These are phyloP conservation scores for Lachnellula suecica DNA, from an alignment of 2,329 filamentous ascomycete genomes.

Conservation along the genomic window DNA sequence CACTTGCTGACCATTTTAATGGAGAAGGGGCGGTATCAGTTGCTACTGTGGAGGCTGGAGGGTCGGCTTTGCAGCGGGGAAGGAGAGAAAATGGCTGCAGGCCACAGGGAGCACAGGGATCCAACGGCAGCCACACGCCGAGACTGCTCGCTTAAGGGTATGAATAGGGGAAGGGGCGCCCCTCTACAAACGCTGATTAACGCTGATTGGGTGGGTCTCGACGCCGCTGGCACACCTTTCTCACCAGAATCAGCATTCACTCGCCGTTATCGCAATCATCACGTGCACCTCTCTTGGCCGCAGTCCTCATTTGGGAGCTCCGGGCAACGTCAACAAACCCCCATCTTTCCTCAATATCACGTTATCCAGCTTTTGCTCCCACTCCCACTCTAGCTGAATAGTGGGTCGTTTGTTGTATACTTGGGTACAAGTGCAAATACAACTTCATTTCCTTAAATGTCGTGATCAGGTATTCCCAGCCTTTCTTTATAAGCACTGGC, in stretches of 20 bases:
- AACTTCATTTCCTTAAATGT: background rate
- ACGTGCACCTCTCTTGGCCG: constrained; percentile 2
- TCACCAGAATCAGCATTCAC: background rate
- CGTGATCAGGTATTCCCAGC: background rate
- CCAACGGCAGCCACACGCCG: too few species aligned
- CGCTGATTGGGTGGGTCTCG: background rate
- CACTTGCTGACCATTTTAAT: too few species aligned
- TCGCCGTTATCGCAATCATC: constrained; percentile 9
- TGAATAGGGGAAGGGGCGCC: too few species aligned
- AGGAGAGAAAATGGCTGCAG: background rate
- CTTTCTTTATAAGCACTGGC: background rate
- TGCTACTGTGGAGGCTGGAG: too few species aligned
- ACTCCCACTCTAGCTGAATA: background rate
- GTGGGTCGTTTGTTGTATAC: background rate
- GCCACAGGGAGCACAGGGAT: background rate
- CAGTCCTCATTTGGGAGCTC: background rate
- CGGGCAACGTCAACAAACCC: background rate
- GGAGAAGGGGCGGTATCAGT: too few species aligned
- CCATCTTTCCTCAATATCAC: background rate
- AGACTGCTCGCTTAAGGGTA: too few species aligned
- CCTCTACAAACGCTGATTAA: too few species aligned
- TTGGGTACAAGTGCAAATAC: background rate
- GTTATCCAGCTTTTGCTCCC: background rate
- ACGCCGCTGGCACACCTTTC: background rate
- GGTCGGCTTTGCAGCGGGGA: too few species aligned